Base-by-base conservation (phyloP, 768 basidiomycete genomes). In the Boletellus ananiceps region DNA sequence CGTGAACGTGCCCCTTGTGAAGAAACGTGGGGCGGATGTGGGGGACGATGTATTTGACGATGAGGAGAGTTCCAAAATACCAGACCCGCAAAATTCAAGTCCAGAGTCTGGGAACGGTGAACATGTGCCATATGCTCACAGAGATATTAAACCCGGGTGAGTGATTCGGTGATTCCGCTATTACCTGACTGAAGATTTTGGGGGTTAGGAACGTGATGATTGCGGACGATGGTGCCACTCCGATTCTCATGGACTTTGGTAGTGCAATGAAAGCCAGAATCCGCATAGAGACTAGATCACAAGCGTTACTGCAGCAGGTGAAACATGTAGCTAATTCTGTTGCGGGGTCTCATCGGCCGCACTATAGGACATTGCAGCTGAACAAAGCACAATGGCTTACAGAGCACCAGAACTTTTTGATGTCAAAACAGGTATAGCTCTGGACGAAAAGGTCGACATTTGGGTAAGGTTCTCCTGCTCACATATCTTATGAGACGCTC, bases 211-310 rank as follows among this genome's bases (percentile, higher is more conserved):
- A 99, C 63, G 79, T 99, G 49, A 99, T 99, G 95, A 80, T 98
- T 50, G 80, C 93, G 13, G 95, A 99, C 60, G 89, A 96, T 46
- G 92, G 89, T 2, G 41, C 58, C 31, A 74, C 79, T 8, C 89
- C 96, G 1, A 89, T 99, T 50, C 80, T 99, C 8, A 99, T 99
- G 96, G 96, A 99, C 69, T 93, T 99, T 68, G 96, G 96, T 16
- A 96, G 93, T 55, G 80, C 87, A 2, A 76, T 85, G 61, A 89
- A 88, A 66, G 96, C 96, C 4, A 76, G 94, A 27, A 81, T 98
- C 50, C 75, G 73, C 21, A 78, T 98, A 50, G 81, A 87, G 51
- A 92, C 81, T 49, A 79, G 96, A 21, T 84, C 85, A 21, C 86
- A 93, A 65, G 96, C 96, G 0, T 68, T 99, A 40, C 60, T 88